These are phyloP conservation scores for Yamadazyma sp. DNA, from an alignment of 805 yeast genomes.

Conservation along the genomic window DNA sequence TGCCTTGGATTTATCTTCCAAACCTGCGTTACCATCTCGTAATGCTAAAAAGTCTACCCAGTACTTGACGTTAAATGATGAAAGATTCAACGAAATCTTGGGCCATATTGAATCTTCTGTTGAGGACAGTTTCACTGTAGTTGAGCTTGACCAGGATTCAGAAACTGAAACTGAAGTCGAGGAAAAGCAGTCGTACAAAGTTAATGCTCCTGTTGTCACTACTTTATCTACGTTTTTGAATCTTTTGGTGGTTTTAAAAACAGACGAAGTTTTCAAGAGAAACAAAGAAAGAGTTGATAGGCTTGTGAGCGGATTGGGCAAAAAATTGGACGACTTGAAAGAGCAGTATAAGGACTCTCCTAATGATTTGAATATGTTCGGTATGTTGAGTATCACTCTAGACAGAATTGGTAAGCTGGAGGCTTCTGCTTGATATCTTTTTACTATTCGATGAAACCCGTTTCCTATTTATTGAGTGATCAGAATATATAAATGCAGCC, in stretches of 20 bases:
- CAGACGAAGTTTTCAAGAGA: conserved; percentile 18
- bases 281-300: conserved; percentile 17
- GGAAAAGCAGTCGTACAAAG: conserved; percentile 15
- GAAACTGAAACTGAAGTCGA: conserved; percentile 18
- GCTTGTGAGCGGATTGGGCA: conserved; percentile 27
- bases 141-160: conserved; percentile 14
- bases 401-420: conserved; percentile 31
- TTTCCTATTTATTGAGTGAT: too few relatives aligned
- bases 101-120: conserved; percentile 40
- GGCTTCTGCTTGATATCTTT: too few relatives aligned
- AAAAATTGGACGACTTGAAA: conserved; percentile 20
- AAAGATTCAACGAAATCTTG: conserved; percentile 43
- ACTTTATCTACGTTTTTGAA: conserved; percentile 58
- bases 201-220: conserved; percentile 33
- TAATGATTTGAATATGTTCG: conserved; percentile 31
- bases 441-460: too few relatives aligned
- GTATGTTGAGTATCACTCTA: conserved; percentile 33
- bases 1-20: neutral
- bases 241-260: conserved; percentile 41
- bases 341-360: conserved; percentile 14
- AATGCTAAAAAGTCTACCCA: conserved; percentile 23
- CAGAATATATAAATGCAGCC: too few relatives aligned
- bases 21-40: conserved; percentile 37
- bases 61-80: conserved; percentile 44
- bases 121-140: conserved; percentile 31